phyloP scores from a whole-genome alignment of 1,284 basidiomycete genomes.

The Cutaneotrichosporon mucoides region DNA sequence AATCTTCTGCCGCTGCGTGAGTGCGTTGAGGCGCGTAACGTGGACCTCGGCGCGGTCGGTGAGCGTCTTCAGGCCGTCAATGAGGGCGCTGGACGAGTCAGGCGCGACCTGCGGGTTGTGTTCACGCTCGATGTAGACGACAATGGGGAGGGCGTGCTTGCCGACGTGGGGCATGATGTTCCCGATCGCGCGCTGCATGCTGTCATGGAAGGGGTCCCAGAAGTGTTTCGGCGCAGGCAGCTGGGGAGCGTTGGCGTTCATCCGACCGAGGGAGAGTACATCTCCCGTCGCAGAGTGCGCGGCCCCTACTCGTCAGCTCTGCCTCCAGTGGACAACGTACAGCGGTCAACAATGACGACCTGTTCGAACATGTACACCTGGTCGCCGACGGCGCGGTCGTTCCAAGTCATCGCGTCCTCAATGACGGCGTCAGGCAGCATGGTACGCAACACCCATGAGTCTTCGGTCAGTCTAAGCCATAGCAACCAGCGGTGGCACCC shows the following conservation, averaged over 20 bases:
- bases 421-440: slow-evolving; percentile 32
- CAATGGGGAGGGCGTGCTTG: slow-evolving; percentile 29
- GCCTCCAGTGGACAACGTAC: slow-evolving; percentile 19
- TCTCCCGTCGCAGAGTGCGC: slow-evolving; percentile 36
- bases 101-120: slow-evolving; percentile 21
- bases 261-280: slow-evolving; percentile 37
- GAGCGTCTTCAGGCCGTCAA: slow-evolving; percentile 33
- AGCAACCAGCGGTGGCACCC: slow-evolving; percentile 1
- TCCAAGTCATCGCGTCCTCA: slow-evolving; percentile 36
- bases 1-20: slow-evolving; percentile 34
- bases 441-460: slow-evolving; percentile 37
- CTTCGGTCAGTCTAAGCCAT: slow-evolving; percentile 13
- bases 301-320: slow-evolving; percentile 23
- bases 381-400: slow-evolving; percentile 27
- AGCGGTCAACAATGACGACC: slow-evolving; percentile 44
- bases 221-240: slow-evolving; percentile 24
- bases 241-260: slow-evolving; percentile 35
- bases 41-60: slow-evolving; percentile 42
- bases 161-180: slow-evolving; percentile 12
- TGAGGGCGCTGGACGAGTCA: slow-evolving; percentile 26
- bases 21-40: slow-evolving; percentile 28
- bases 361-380: slow-evolving; percentile 37
- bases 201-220: slow-evolving; percentile 28
- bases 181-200: slow-evolving; percentile 28
- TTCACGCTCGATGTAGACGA: slow-evolving; percentile 36